Base-by-base conservation (phyloP, 768 basidiomycete genomes). In the Neoboletus brunneissimus region DNA sequence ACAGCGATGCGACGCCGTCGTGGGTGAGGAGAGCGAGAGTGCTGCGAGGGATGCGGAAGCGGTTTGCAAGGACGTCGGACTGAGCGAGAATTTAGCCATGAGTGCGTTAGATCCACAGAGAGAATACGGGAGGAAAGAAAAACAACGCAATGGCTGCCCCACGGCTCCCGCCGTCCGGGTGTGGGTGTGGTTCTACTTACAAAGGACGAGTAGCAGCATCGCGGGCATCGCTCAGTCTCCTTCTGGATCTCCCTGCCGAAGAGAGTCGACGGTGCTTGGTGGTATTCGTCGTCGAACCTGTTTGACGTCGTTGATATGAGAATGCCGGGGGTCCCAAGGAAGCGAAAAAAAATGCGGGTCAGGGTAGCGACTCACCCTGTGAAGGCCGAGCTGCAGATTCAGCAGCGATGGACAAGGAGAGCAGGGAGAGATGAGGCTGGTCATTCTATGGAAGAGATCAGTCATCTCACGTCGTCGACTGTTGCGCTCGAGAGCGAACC, bases 181-280 rank as follows among this genome's bases (percentile, higher is more conserved):
- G 34, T 35, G 34, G 48, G 46, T 40, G 25, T 37, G 29, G 43
- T 51, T 56, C 53, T 55, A 87, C 86, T 77, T 72, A 91, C 88
- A 82, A 82, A 51, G 87, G 87, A 49, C 90, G 78, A 54, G 77
- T 77, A 49, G 87, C 86, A 43, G 90, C 90, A 70, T 91, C 89
- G 48, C 87, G 77, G 25, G 89, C 89, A 69, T 91, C 90, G 70
- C 88, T 90, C 60, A 89, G 68, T 54, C 90, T 77, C 63, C 90
- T 79, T 66, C 84, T 82, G 25, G 81, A 77, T 71, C 88, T 84
- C 20, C 88, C 86, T 12, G 83, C 79, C 0, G 89, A 90, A 18
- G 87, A 84, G 20, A 89, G 73, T 18, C 89, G 78, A 51, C 89
- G 83, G 68, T 89, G 87, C 63, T 87, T 81, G 55, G 51, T 57